These are phyloP conservation scores for Hansenula lynferdii DNA, from an alignment of 1,139 yeast species.

Conservation along the genomic window DNA sequence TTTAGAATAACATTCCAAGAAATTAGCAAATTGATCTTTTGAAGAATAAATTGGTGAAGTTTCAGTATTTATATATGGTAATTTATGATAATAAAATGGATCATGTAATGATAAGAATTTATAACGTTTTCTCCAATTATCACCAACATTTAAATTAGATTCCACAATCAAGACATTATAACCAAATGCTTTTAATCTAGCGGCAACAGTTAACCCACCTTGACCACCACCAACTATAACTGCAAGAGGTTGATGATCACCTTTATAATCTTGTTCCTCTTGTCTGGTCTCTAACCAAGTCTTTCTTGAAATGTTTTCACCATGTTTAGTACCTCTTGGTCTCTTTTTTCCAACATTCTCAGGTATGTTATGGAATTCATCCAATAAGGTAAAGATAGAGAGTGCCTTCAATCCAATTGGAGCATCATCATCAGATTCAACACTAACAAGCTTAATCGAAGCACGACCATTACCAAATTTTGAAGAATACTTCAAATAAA, in stretches of 20 bases:
- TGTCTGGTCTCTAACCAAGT: conserved; percentile 29
- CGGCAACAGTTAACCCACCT: conserved; percentile 37
- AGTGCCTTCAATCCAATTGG: conserved; percentile 29
- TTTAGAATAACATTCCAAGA: conserved; percentile 35
- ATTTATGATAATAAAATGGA: conserved; percentile 38
- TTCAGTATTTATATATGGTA: conserved; percentile 35
- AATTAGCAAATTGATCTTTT: conserved; percentile 38
- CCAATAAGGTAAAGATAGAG: conserved; percentile 31
- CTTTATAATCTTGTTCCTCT: conserved; percentile 25
- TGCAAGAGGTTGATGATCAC: conserved; percentile 32
- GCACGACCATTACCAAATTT: conserved; percentile 32
- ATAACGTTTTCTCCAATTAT: conserved; percentile 41
- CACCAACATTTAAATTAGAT: conserved; percentile 33
- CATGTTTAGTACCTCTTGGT: conserved; percentile 35
- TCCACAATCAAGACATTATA: conserved; percentile 34
- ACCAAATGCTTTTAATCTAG: conserved; percentile 37
- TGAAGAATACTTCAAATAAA: conserved; percentile 28
- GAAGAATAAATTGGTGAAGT: conserved; percentile 40
- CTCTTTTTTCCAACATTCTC: conserved; percentile 30
- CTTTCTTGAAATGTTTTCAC: conserved; percentile 30
- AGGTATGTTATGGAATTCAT: conserved; percentile 30
- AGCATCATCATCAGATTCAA: conserved; percentile 22
- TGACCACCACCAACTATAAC: conserved; percentile 43
- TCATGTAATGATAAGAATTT: conserved; percentile 39
- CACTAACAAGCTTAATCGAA: conserved; percentile 28